Conservation (phyloP, 2,329 filamentous ascomycete genomes). For the Cytospora piceae region DNA sequence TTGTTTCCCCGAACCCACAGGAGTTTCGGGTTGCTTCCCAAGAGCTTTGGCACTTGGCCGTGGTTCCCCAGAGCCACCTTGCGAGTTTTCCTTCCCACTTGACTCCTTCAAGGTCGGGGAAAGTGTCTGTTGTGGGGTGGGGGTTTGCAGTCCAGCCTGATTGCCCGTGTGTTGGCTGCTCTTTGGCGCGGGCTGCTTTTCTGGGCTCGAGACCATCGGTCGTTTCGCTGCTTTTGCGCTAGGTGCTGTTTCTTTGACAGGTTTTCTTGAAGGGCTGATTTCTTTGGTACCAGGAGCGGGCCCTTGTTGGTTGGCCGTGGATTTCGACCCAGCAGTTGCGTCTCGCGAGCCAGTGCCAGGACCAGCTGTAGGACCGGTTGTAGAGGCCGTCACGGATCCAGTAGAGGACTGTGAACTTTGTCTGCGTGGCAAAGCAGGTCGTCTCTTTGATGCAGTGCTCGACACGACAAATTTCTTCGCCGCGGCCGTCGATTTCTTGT, state of each 20-base stretch:
- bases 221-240: slow-evolving; percentile 57
- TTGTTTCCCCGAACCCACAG: background rate
- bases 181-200: slow-evolving; percentile 8
- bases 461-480: slow-evolving; percentile 50
- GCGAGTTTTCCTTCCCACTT: background rate
- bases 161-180: slow-evolving; percentile 12
- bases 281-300: slow-evolving; percentile 21
- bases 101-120: background rate
- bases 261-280: slow-evolving; percentile 5
- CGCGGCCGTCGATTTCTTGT: slow-evolving; percentile 34
- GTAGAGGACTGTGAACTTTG: slow-evolving; percentile 53
- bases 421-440: slow-evolving; percentile 50
- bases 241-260: slow-evolving; percentile 30
- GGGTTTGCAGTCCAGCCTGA: background rate
- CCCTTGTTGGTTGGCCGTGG: background rate
- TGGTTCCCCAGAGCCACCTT: background rate
- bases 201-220: slow-evolving; percentile 35
- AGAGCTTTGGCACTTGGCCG: slow-evolving; percentile 10
- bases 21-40: slow-evolving; percentile 12
- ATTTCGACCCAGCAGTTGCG: slow-evolving; percentile 32
- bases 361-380: background rate
- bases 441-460: slow-evolving; percentile 48
- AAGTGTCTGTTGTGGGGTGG: background rate
- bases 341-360: slow-evolving; percentile 40
- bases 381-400: slow-evolving; percentile 35